Base-by-base conservation (phyloP, 2,329 filamentous ascomycete species). In the Aspergillus sojae region DNA sequence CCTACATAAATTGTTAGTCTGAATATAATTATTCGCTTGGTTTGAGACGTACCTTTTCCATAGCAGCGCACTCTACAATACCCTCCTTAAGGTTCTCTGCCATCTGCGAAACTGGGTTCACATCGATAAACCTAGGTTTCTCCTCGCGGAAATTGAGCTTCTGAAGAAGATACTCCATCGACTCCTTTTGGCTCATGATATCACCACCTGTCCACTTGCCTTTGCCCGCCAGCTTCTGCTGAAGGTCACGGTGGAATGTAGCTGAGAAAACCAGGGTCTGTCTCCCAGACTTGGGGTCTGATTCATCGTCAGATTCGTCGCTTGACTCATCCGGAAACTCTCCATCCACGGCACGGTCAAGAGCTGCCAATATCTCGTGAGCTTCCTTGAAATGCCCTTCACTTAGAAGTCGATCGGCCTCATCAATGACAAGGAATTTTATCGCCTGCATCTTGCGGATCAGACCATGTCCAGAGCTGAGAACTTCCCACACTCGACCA, bases 201-300 rank as follows among this genome's bases (percentile, higher is more conserved):
- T 90, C 86, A 65, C 84, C 80, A 41, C 79, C 80, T 9, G 71
- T 74, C 67, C 82, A 86, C 62, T 86, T 88, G 23, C 86, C 84
- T 75, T 93, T 96, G 30, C 92, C 91, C 1, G 91, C 88, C 14
- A 99, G 85, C 77, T 97, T 98, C 70, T 94, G 92, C 75, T 98
- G 94, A 34, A 99, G 81, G 0, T 90, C 89, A 73, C 94, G 94
- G 75, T 96, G 91, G 77, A 99, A 97, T 0, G 95, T 99, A 0
- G 95, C 95, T 0, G 95, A 98, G 78, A 99, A 99, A 23, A 99
- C 93, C 0, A 99, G 85, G 0, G 94, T 98, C 75, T 99, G 95
- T 46, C 94, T 85, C 73, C 48, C 65, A 11, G 68, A 60, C 30
- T 60, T 58, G 19, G 66, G 48, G 21, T 67, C 62, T 7, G 78